Conservation (phyloP, 129 eudicot genomes). For the Pseudognaphalium luteoalbum region DNA sequence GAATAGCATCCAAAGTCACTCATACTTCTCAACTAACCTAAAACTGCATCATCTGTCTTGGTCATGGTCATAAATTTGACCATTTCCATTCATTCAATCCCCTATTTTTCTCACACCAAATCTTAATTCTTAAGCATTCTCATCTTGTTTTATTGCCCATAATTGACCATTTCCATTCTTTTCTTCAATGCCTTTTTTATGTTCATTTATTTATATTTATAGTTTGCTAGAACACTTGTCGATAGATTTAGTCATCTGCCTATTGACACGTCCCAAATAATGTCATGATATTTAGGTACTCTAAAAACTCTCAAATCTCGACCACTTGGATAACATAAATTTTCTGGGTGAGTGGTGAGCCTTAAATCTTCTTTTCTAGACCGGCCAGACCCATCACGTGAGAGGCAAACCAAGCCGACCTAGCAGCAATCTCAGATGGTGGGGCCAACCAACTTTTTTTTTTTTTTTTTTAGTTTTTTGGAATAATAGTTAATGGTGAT, state of each 20-base stretch:
- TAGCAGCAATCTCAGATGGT: not conserved
- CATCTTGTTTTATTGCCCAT: constrained; percentile 10
- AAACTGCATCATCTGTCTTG: constrained; percentile 5
- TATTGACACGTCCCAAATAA: not conserved
- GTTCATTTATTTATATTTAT: not conserved
- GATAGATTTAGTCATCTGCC: not conserved
- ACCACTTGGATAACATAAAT: not conserved
- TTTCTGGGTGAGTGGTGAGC: not conserved
- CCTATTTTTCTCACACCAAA: constrained; percentile 1
- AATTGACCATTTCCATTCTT: constrained; percentile 3
- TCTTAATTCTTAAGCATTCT: not conserved
- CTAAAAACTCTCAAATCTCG: not conserved
- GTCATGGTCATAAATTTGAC: constrained; percentile 25
- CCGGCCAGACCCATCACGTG: not conserved
- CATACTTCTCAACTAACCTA: constrained; percentile 28
- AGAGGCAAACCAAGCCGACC: not conserved
- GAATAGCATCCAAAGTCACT: constrained; percentile 30
- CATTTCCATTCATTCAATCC: constrained; percentile 16
- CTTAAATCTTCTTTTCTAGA: constrained; percentile 1
- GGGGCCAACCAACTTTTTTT: not conserved
- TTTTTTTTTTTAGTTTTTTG: not conserved
- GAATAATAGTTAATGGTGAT: not conserved
- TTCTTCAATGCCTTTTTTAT: not conserved
- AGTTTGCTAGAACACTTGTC: not conserved
- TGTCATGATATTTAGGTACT: not conserved